Conservation (phyloP, 2,329 filamentous ascomycete genomes). For the Dryadomyces quercivorus region DNA sequence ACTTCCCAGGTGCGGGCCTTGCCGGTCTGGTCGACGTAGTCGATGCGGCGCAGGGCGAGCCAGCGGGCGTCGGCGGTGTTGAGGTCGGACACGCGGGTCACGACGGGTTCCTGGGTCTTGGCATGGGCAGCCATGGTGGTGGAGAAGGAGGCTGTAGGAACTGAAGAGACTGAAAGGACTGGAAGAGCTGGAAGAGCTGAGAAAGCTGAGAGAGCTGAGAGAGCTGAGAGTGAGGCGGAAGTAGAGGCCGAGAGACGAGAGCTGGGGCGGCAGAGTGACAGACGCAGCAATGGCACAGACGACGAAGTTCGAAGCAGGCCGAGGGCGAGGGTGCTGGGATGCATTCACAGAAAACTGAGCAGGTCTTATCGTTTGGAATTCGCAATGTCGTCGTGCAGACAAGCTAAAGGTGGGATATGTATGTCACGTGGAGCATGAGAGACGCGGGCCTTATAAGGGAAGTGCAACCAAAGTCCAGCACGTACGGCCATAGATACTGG, state of each 20-base stretch:
- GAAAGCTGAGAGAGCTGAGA: background rate
- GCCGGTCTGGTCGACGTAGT: conserved; percentile 44
- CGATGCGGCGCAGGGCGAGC: conserved; percentile 42
- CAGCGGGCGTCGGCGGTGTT: conserved; percentile 40
- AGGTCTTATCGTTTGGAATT: background rate
- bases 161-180: no score
- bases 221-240: background rate
- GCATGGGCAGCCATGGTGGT: conserved; percentile 7
- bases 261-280: background rate
- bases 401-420: no score
- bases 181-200: background rate
- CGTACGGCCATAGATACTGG: conserved; percentile 1
- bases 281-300: no score
- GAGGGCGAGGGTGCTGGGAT: background rate
- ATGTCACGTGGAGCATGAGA: background rate
- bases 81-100: conserved; percentile 34
- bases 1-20: conserved; percentile 46
- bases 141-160: background rate
- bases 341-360: background rate
- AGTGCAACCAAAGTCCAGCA: background rate
- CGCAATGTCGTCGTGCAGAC: background rate
- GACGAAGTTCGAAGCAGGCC: background rate
- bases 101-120: conserved; percentile 31
- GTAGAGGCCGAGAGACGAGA: no score
- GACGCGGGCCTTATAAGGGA: background rate